A percentile compares a stretch with the other conserved stretches of the same genome.
Evolutionary conservation across 495 filamentous ascomycete genomes (phyloP).

Genomic region (Daldinia childiae): DNA sequence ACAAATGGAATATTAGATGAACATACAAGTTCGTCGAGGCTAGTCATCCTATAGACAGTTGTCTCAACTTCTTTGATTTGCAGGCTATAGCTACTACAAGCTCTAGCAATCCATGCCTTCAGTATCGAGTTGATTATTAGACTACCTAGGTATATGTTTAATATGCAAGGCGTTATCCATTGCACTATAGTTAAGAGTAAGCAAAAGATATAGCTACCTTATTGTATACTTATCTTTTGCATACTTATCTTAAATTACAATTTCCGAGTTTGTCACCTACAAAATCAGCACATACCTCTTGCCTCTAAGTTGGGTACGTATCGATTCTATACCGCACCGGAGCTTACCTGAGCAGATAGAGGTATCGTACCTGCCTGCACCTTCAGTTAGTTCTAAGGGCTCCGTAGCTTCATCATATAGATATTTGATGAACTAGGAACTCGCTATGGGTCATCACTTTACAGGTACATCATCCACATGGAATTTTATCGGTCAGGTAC

Average conservation of each 20-base stretch:
- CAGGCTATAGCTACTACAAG: neutral
- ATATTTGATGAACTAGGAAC: constrained; percentile 17
- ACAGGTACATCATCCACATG: constrained; percentile 18
- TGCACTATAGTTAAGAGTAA: neutral
- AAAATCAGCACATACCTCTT: neutral
- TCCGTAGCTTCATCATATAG: constrained; percentile 19
- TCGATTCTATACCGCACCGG: neutral
- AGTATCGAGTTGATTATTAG: neutral
- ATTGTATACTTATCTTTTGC: neutral
- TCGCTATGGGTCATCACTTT: neutral
- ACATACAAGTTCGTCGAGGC: neutral
- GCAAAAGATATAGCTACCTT: no score
- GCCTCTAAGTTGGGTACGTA: constrained; percentile 2
- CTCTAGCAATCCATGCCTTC: neutral
- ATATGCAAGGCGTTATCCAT: neutral
- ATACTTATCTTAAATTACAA: neutral
- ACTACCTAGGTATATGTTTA: neutral
- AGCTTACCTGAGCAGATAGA: neutral
- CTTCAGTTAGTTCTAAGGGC: neutral
- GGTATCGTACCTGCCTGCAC: neutral
- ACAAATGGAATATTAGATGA: neutral
- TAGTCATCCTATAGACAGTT: neutral
- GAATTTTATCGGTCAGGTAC: neutral
- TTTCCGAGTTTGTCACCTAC: neutral
- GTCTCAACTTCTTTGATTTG: neutral